A percentile compares a stretch with the other conserved stretches of the same genome.
These are phyloP conservation scores for Picocystis salinarum DNA, from an alignment of 139 green algal species.

Conservation along the genomic window DNA sequence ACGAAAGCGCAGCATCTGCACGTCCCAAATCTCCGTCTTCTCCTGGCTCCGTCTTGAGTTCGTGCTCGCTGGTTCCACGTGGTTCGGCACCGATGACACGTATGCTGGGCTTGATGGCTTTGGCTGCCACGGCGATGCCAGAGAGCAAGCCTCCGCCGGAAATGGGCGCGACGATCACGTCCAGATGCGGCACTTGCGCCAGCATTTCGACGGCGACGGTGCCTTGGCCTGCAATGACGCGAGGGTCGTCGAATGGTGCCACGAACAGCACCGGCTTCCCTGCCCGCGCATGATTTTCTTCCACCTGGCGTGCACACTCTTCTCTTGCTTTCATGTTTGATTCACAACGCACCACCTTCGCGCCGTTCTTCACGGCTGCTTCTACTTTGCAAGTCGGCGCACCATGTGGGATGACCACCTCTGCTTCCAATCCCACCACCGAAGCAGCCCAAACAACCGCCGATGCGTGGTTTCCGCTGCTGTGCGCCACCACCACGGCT, in stretches of 20 bases:
- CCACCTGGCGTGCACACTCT: neutral
- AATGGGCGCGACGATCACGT: conserved; percentile 57
- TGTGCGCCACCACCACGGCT: too few relatives aligned
- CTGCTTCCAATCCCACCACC: too few relatives aligned
- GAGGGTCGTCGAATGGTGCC: conserved; percentile 49
- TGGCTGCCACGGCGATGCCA: conserved; percentile 50
- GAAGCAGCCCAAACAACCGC: too few relatives aligned
- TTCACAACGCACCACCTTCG: too few relatives aligned
- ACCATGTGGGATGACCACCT: too few relatives aligned
- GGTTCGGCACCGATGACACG: conserved; percentile 39
- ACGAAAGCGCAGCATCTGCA: too few relatives aligned
- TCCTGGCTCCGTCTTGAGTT: neutral
- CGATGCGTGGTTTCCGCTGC: too few relatives aligned
- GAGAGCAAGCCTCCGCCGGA: conserved; percentile 56
- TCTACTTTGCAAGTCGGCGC: too few relatives aligned
- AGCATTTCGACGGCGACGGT: conserved; percentile 68
- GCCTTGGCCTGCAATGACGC: conserved; percentile 54
- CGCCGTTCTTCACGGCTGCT: too few relatives aligned
- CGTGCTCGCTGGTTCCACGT: conserved; percentile 11
- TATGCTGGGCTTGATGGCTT: conserved; percentile 36
- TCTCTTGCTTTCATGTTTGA: too few relatives aligned
- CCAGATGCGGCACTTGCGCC: conserved; percentile 47
- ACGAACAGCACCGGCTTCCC: conserved; percentile 24
- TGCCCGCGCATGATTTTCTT: conserved; percentile 2
- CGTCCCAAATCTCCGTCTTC: neutral